Conservation (phyloP, 495 filamentous ascomycete species). For the Podospora sp. region DNA sequence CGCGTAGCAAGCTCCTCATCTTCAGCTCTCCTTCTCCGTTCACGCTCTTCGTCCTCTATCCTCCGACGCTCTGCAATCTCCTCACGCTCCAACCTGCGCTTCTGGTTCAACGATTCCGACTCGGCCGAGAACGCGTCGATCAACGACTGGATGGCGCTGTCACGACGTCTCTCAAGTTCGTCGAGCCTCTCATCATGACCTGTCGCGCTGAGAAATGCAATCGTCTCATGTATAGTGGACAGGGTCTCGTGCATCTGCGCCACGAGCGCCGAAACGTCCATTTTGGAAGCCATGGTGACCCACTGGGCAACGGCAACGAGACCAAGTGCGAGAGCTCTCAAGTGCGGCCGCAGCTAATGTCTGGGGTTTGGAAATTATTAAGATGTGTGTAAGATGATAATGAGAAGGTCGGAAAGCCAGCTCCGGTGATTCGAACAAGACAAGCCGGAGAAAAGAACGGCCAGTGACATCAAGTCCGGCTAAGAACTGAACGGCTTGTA, state of each 20-base stretch:
- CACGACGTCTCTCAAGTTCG: conserved; percentile 35
- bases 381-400: neutral
- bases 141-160: conserved; percentile 30
- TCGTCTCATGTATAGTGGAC: conserved; percentile 34
- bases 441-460: neutral
- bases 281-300: conserved; percentile 9
- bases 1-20: conserved; percentile 32
- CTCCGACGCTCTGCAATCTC: conserved; percentile 32
- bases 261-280: conserved; percentile 38
- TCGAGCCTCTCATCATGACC: conserved; percentile 36
- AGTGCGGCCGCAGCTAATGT: neutral
- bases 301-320: neutral
- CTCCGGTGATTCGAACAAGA: neutral
- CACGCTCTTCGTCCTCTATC: conserved; percentile 40
- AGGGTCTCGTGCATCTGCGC: conserved; percentile 42
- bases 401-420: neutral
- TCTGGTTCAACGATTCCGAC: conserved; percentile 22
- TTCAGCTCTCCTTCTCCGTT: conserved; percentile 32
- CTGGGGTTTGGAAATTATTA: neutral
- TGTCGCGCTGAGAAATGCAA: conserved; percentile 31
- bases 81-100: conserved; percentile 30
- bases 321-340: neutral
- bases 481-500: neutral
- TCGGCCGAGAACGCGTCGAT: conserved; percentile 30
- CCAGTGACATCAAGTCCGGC: neutral